Percentiles rank a stretch among this genome's conserved stretches.
phyloP scores from a whole-genome alignment of 73 alveolate species.

The Urostyla sp. region DNA sequence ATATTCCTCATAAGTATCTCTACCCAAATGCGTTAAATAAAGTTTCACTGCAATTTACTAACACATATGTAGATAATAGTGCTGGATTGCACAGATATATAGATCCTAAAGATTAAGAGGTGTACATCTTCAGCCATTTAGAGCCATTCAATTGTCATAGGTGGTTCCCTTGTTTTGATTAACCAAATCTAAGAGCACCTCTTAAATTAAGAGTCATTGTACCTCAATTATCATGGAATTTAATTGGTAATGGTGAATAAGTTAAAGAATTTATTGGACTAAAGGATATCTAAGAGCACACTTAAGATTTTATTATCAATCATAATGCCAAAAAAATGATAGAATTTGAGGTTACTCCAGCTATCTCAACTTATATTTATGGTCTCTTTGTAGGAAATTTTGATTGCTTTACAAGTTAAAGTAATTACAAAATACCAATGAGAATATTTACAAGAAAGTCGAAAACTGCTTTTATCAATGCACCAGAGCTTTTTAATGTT shows the following conservation, averaged over 20 bases:
- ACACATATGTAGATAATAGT: conserved; percentile 85
- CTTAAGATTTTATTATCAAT: background rate
- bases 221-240: conserved; percentile 92
- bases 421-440: conserved; percentile 51
- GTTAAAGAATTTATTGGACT: background rate
- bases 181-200: conserved; percentile 96
- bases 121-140: conserved; percentile 92
- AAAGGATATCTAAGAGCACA: background rate
- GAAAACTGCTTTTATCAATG: conserved; percentile 64
- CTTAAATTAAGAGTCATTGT: conserved; percentile 82
- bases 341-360: conserved; percentile 62
- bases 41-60: conserved; percentile 53
- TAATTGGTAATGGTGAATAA: conserved; percentile 76
- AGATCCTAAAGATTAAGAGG: conserved; percentile 92
- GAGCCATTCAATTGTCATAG: conserved; percentile 96
- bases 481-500: conserved; percentile 76
- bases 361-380: conserved; percentile 59
- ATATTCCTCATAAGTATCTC: background rate
- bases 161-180: conserved; percentile 98
- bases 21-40: conserved; percentile 1
- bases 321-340: background rate
- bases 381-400: conserved; percentile 69
- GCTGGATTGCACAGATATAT: conserved; percentile 92
- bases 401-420: conserved; percentile 40
- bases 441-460: conserved; percentile 79